Percentiles rank a stretch among this genome's conserved stretches.
Conservation (phyloP, 352 stramenopile genomes). For the Pythium utonaiense region DNA sequence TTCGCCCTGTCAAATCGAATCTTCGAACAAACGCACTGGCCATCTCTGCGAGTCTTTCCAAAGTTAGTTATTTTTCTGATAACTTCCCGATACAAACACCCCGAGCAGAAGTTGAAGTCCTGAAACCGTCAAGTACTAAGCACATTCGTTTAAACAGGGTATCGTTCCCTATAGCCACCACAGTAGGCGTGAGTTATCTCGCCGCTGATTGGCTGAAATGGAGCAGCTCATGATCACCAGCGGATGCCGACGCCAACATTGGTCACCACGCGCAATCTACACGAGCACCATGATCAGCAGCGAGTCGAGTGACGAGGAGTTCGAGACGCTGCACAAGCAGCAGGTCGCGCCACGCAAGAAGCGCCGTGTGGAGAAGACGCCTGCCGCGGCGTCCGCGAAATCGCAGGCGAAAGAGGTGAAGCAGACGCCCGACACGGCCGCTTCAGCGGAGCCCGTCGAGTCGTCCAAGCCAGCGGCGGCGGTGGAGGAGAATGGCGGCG, state of each 20-base stretch:
- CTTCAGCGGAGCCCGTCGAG: not conserved
- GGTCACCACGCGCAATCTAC: not conserved
- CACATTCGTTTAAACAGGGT: constrained; percentile 1
- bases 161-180: not conserved
- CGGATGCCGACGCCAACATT: not conserved
- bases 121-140: constrained; percentile 4
- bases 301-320: constrained; percentile 87
- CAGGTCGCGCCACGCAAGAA: constrained; percentile 31
- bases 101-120: constrained; percentile 4
- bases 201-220: constrained; percentile 20
- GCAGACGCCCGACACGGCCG: not conserved
- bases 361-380: constrained; percentile 10
- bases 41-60: not conserved
- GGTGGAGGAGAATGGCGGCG: not conserved
- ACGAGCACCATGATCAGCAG: constrained; percentile 76
- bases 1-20: constrained; percentile 1
- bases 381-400: not conserved
- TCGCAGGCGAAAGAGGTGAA: not conserved
- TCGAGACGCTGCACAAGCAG: constrained; percentile 59
- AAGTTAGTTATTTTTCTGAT: not conserved
- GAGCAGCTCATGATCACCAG: constrained; percentile 9
- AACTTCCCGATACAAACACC: not conserved
- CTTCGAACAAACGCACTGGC: not conserved
- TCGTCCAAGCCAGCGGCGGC: not conserved
- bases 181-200: not conserved